Conservation (phyloP, 352 stramenopile species). For the Pseudoperonospora humuli region DNA sequence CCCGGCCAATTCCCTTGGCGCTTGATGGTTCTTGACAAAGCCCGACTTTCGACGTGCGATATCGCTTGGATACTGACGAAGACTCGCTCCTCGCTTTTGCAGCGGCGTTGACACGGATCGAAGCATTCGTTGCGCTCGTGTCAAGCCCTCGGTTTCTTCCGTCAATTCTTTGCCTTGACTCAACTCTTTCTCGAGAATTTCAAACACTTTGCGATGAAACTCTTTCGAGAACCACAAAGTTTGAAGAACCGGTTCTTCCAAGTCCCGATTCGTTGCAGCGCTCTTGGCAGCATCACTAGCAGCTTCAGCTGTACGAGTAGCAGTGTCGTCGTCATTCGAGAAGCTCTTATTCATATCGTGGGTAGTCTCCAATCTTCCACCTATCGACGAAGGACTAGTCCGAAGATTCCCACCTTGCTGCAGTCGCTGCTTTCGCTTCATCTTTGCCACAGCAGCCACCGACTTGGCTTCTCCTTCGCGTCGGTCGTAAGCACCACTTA, state of each 20-base stretch:
- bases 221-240: slow-evolving; percentile 85
- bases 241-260: slow-evolving; percentile 69
- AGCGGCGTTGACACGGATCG: slow-evolving; percentile 76
- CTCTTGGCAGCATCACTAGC: slow-evolving; percentile 74
- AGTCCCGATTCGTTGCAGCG: slow-evolving; percentile 57
- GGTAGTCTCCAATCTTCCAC: not conserved
- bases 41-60: slow-evolving; percentile 31
- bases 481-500: slow-evolving; percentile 61
- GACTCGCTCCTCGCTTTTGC: slow-evolving; percentile 39
- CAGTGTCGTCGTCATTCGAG: slow-evolving; percentile 51
- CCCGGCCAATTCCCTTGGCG: slow-evolving; percentile 27
- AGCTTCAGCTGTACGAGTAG: slow-evolving; percentile 53
- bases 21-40: slow-evolving; percentile 28
- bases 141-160: slow-evolving; percentile 68
- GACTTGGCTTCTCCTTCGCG: slow-evolving; percentile 65
- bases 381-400: slow-evolving; percentile 8
- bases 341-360: slow-evolving; percentile 23
- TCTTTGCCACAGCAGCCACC: slow-evolving; percentile 56
- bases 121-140: slow-evolving; percentile 71
- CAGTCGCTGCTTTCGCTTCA: slow-evolving; percentile 59
- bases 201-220: slow-evolving; percentile 82
- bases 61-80: slow-evolving; percentile 41
- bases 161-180: slow-evolving; percentile 57
- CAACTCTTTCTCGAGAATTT: slow-evolving; percentile 78
- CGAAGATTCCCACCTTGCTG: slow-evolving; percentile 27